Conservation (phyloP, 257 asterid genomes). For the Sherardia arvensis region DNA sequence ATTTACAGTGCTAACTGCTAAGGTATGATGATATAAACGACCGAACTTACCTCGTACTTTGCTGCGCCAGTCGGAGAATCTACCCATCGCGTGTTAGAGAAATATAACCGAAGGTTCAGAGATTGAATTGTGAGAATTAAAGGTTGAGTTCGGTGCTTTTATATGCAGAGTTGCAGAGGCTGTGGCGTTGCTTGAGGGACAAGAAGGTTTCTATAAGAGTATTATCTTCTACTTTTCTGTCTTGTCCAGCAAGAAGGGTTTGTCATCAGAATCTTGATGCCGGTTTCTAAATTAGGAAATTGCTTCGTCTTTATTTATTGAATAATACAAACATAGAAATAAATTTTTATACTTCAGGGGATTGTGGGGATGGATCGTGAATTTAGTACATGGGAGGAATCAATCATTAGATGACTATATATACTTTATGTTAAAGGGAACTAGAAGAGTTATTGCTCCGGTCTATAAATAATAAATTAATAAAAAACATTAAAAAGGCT, state of each 20-base stretch:
- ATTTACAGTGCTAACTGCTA: neutral
- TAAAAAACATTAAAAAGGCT: too few species aligned
- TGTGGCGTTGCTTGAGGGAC: neutral
- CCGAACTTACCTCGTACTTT: slow-evolving; percentile 18
- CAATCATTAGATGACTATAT: too few species aligned
- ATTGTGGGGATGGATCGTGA: too few species aligned
- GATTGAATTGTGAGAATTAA: neutral
- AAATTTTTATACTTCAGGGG: too few species aligned
- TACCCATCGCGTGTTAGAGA: slow-evolving; percentile 3
- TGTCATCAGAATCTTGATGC: neutral
- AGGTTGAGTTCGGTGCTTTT: neutral
- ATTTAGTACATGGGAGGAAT: too few species aligned
- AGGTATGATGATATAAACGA: neutral
- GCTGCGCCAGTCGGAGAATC: slow-evolving; percentile 27
- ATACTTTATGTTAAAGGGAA: too few species aligned
- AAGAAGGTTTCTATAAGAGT: neutral
- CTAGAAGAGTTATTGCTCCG: too few species aligned
- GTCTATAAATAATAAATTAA: too few species aligned
- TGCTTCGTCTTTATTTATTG: neutral
- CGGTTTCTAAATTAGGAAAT: neutral
- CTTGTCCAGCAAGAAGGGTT: neutral
- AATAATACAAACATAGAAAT: too few species aligned
- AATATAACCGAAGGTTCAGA: neutral
- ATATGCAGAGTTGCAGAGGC: neutral
- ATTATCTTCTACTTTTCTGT: neutral